Conservation (phyloP, 1,139 yeast species). For the Scheffersomyces illinoinensis region DNA sequence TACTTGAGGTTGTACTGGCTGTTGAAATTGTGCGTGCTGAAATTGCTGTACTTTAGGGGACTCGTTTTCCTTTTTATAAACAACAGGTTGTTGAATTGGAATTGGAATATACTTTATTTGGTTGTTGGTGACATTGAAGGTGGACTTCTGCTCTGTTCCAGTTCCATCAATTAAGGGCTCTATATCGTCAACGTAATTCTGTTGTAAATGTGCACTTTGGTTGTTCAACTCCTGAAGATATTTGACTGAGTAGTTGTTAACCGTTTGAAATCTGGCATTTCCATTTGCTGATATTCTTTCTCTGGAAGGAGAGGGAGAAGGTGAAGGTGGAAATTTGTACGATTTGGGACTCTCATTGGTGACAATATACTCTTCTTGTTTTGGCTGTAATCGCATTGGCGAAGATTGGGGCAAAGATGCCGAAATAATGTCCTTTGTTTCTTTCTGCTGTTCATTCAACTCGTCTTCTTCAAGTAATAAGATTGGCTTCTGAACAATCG, state of each 20-base stretch:
- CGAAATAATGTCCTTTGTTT: constrained; percentile 7
- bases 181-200: constrained; percentile 42
- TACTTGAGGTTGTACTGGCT: constrained; percentile 6
- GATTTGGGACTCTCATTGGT: constrained; percentile 41
- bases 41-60: constrained; percentile 2
- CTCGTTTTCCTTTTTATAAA: constrained; percentile 11
- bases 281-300: constrained; percentile 4
- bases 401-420: constrained; percentile 8
- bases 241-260: constrained; percentile 42
- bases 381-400: constrained; percentile 5
- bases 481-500: constrained; percentile 18
- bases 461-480: constrained; percentile 33
- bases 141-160: constrained; percentile 3
- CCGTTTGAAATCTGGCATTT: constrained; percentile 13
- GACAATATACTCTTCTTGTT: constrained; percentile 36
- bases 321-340: constrained; percentile 53
- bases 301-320: constrained; percentile 19
- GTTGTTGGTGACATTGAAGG: constrained; percentile 6
- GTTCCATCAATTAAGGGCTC: constrained; percentile 31
- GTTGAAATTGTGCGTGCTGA: constrained; percentile 5
- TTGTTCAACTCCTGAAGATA: constrained; percentile 40
- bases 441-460: constrained; percentile 16
- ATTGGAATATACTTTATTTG: constrained; percentile 37
- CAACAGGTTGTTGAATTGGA: constrained; percentile 40
- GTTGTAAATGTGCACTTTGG: constrained; percentile 12